Evolutionary conservation across 306 rosid genomes (phyloP), one percentile per base, ranked within the genome.

Genomic region (Lathyrus aphaca): DNA sequence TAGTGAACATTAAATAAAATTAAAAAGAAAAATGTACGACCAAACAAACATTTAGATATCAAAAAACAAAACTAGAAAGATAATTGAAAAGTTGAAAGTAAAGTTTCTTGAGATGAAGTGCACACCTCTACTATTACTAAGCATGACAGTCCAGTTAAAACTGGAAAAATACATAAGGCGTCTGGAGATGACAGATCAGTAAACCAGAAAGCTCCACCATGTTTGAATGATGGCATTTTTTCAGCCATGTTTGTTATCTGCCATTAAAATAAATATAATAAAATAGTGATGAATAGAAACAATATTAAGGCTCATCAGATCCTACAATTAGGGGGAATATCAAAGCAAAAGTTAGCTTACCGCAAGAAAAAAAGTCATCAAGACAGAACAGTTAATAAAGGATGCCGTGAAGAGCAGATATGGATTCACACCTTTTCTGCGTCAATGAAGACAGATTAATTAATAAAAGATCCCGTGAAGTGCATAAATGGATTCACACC

Each of bases 121-220:
- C 83, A 58, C 79, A 94, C 97, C 97, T 94, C 98, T 64, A 90
- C 92, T 3, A 96, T 86, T 46, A 90, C 8, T 84, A 91, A 83
- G 84, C 88, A 94, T 61, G 97, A 73, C 82, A 94, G 64, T 19
- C 81, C 95, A 9, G 98, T 74, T 82, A 94, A 64, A 82, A 79
- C 80, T 46, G 98, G 98, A 39, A 88, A 45, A 70, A 94, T 48
- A 58, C 87, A 94, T 5, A 88, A 67, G 57, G 74, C 38, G 79
- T 94, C 98, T 12, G 94, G 96, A 48, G 95, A 88, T 16, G 98
- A 49, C 64, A 94, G 97, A 83, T 94, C 98, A 58, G 76, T 63
- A 83, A 94, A 94, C 98, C 98, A 94, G 82, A 0, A 85, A 55
- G 89, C 90, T 65, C 98, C 98, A 5, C 98, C 98, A 67, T 49